These are phyloP conservation scores for Chrysanthemum lavandulifolium DNA, from an alignment of 129 eudicot species.

Conservation along the genomic window DNA sequence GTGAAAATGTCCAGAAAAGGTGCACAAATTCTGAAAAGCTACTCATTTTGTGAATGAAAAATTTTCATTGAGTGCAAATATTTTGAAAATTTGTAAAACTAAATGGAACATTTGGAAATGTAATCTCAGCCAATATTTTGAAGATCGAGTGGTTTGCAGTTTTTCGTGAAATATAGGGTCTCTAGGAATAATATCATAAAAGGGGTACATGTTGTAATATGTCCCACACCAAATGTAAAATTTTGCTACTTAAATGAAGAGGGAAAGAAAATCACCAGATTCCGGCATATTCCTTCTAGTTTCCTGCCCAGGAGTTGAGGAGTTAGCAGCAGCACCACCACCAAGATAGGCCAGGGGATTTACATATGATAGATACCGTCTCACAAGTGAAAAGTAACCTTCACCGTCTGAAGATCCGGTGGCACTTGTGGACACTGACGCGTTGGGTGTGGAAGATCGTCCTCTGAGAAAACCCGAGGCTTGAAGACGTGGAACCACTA, in stretches of 20 bases:
- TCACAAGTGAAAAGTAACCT: slow-evolving; percentile 62
- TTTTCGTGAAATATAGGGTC: too few relatives aligned
- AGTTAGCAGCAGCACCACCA: slow-evolving; percentile 35
- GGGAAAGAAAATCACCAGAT: slow-evolving; percentile 47
- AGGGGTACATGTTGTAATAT: too few relatives aligned
- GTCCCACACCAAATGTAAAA: too few relatives aligned
- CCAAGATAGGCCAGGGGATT: slow-evolving; percentile 76
- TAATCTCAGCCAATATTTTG: too few relatives aligned
- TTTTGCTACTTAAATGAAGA: neutral
- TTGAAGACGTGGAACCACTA: slow-evolving; percentile 57
- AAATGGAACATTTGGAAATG: too few relatives aligned
- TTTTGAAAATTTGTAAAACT: too few relatives aligned
- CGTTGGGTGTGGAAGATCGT: slow-evolving; percentile 26
- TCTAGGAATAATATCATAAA: too few relatives aligned
- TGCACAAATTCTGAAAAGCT: too few relatives aligned
- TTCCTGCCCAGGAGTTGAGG: slow-evolving; percentile 52
- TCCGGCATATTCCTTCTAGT: slow-evolving; percentile 42
- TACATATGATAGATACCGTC: slow-evolving; percentile 53
- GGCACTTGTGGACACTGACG: slow-evolving; percentile 31
- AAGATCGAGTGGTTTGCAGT: too few relatives aligned
- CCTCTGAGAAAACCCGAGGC: slow-evolving; percentile 29
- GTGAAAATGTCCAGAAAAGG: too few relatives aligned
- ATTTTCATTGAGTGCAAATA: too few relatives aligned
- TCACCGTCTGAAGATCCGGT: slow-evolving; percentile 49
- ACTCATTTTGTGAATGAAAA: too few relatives aligned